A percentile compares a stretch with the other conserved stretches of the same genome.
These are phyloP conservation scores for Tilletiopsis washingtonensis DNA, from an alignment of 1,284 basidiomycete genomes.

Conservation along the genomic window DNA sequence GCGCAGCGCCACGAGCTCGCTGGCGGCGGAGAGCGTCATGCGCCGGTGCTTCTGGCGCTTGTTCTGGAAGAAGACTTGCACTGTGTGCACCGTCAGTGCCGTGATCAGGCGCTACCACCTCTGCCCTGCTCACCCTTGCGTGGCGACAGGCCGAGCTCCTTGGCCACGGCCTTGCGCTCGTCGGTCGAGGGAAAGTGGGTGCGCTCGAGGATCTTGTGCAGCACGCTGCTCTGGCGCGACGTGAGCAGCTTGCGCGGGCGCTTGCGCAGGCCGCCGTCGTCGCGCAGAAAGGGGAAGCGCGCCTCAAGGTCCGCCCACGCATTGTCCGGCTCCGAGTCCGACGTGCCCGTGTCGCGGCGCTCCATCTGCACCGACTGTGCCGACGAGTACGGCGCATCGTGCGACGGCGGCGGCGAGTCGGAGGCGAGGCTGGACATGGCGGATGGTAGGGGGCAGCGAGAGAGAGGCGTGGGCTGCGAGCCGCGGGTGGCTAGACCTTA, in stretches of 20 bases:
- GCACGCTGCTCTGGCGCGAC: background rate
- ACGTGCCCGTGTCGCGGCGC: too few species aligned
- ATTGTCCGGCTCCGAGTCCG: background rate
- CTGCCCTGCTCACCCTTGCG: background rate
- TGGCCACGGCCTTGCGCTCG: background rate
- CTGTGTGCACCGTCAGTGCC: background rate
- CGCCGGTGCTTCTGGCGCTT: background rate
- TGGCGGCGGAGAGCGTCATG: background rate
- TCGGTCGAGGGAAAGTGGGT: background rate
- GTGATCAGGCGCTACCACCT: too few species aligned
- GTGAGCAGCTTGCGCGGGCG: background rate
- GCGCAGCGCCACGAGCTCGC: too few species aligned
- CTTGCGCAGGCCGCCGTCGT: background rate
- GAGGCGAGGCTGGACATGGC: too few species aligned
- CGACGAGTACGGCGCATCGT: too few species aligned
- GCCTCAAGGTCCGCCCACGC: background rate
- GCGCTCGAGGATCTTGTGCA: background rate
- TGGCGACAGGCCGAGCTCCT: background rate
- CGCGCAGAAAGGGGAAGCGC: background rate
- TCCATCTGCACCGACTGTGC: too few species aligned
- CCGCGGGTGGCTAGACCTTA: too few species aligned
- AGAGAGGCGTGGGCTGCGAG: too few species aligned
- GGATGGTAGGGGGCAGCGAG: too few species aligned
- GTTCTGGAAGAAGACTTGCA: background rate
- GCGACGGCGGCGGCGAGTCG: too few species aligned